Percentiles rank a stretch among this genome's conserved stretches.
Evolutionary conservation across 176 grass and related monocot genomes (phyloP).

Genomic region (Juncus effusus): DNA sequence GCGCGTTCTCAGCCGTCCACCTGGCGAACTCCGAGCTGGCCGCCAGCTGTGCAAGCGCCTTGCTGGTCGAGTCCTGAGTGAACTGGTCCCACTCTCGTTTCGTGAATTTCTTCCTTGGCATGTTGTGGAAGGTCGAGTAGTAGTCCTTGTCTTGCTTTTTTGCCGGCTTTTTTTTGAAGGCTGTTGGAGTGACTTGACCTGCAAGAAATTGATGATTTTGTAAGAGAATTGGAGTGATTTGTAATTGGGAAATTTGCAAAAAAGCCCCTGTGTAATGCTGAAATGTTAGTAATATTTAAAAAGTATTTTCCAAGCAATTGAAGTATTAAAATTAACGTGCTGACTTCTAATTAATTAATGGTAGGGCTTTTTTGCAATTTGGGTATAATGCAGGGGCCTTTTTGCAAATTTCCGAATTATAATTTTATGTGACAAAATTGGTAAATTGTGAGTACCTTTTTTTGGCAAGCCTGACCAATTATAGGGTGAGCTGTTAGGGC

Average conservation of each 20-base stretch:
- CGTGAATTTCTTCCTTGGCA: constrained; percentile 51
- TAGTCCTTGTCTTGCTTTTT: constrained; percentile 42
- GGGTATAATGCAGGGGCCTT: too few relatives aligned
- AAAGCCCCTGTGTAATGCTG: too few relatives aligned
- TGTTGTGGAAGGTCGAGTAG: constrained; percentile 79
- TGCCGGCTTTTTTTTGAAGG: constrained; percentile 23
- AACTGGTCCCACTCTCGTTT: constrained; percentile 82
- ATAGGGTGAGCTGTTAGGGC: constrained; percentile 36
- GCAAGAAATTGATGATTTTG: constrained; percentile 13
- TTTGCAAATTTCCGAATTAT: too few relatives aligned
- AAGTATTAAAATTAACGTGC: too few relatives aligned
- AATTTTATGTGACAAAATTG: background rate
- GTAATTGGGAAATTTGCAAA: too few relatives aligned
- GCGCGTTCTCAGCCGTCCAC: constrained; percentile 78
- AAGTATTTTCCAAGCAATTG: too few relatives aligned
- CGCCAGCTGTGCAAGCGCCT: constrained; percentile 45
- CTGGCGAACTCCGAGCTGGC: constrained; percentile 60
- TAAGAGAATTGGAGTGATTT: too few relatives aligned
- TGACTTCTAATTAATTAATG: too few relatives aligned
- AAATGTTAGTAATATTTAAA: too few relatives aligned
- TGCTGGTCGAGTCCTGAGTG: constrained; percentile 57
- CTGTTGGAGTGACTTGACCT: constrained; percentile 34
- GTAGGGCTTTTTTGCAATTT: too few relatives aligned
- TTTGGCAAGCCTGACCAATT: constrained; percentile 45
- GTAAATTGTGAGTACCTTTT: constrained; percentile 38